Evolutionary conservation across 2,329 filamentous ascomycete genomes (phyloP), one percentile per base, ranked within the genome.

Genomic region (Verticillium nonalfalfae): DNA sequence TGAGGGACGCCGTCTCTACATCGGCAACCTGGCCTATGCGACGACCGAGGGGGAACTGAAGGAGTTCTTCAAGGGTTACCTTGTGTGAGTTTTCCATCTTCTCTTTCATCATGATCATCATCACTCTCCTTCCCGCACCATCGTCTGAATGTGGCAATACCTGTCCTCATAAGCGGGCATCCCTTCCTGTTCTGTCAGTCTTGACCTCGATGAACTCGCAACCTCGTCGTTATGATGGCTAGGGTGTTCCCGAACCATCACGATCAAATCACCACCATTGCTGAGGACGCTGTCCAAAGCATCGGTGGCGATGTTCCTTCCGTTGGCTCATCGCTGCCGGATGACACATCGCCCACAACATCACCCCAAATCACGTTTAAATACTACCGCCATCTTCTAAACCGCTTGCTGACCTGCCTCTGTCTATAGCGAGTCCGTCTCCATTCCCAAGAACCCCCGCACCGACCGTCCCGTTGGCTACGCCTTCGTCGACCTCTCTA

Each of bases 11-110:
- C 92, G 95, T 84, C 90, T 99, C 74, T 99, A 99, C 85, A 98
- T 99, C 85, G 95, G 95, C 85, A 99, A 99, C 86, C 91, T 99
- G 88, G 95, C 95, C 75, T 99, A 99, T 81, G 93, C 94, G 89
- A 98, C 95, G 89, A 97, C 93, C 79, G 95, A 98, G 91, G 95
- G 91, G 90, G 93, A 97, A 89, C 92, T 99, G 87, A 97, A 96
- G 86, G 91, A 95, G 73, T 99, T 99, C 87, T 99, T 99, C 90
- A 94, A 95, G 86, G 91, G 89, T 81, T 98, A 97, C 86, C 90
- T 95, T 85, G 92, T 99, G 95, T 99, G 87, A 86, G 94, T 91
- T 57, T 56, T 40, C 52, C 35, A 60, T 63, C 59, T 38, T 50
- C 38, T 58, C 40, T 33, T 34, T 5, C 40, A 21, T 57, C 45